phyloP scores from a whole-genome alignment of 202 grass and related monocot genomes.

The Setaria italica region DNA sequence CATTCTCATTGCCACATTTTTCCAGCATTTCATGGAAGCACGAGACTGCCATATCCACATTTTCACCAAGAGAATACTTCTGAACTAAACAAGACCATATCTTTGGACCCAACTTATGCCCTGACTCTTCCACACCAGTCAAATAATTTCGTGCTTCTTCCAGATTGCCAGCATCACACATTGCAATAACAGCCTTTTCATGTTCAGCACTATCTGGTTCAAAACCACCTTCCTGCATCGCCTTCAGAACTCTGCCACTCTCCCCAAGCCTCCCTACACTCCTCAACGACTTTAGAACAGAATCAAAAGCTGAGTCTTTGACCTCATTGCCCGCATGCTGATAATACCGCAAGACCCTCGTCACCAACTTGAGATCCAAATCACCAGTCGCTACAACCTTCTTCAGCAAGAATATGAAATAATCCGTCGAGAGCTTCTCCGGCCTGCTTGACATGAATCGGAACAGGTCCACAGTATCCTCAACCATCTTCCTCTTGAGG shows the following conservation, averaged over 20 bases:
- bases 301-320: constrained; percentile 46
- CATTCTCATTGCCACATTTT: constrained; percentile 41
- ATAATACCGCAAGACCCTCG: constrained; percentile 56
- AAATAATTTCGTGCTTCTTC: constrained; percentile 64
- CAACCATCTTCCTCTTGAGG: constrained; percentile 56
- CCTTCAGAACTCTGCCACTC: constrained; percentile 73
- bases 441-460: constrained; percentile 51
- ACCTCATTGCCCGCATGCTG: constrained; percentile 57
- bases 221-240: constrained; percentile 81
- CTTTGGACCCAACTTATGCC: constrained; percentile 56
- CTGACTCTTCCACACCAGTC: constrained; percentile 51
- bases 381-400: constrained; percentile 65
- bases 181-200: constrained; percentile 63
- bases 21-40: constrained; percentile 61
- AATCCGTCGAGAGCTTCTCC: constrained; percentile 41
- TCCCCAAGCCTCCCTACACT: constrained; percentile 72
- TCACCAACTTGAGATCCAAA: constrained; percentile 64
- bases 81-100: constrained; percentile 61
- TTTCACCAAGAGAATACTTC: constrained; percentile 52
- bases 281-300: constrained; percentile 68
- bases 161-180: constrained; percentile 61
- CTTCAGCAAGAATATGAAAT: constrained; percentile 64
- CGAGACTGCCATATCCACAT: constrained; percentile 57
- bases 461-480: constrained; percentile 62
- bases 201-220: constrained; percentile 53